These are phyloP conservation scores for Stephania cephalantha DNA, from an alignment of 164 flowering plant species.

Conservation along the genomic window DNA sequence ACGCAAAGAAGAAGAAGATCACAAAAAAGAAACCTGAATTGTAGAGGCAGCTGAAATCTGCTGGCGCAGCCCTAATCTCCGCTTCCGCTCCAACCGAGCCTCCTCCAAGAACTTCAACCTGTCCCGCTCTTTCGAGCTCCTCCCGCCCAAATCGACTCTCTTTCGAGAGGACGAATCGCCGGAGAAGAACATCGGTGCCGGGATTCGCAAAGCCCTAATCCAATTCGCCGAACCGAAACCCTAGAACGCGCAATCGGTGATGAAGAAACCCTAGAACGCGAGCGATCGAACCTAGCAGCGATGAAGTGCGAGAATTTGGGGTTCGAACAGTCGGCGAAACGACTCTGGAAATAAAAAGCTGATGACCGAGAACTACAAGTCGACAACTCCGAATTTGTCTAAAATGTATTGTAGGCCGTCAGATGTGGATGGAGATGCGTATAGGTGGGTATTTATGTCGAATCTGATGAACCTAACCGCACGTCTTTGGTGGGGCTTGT, in stretches of 20 bases:
- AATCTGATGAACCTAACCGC: too few relatives aligned
- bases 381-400: too few relatives aligned
- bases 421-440: too few relatives aligned
- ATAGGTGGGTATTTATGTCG: too few relatives aligned
- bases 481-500: too few relatives aligned
- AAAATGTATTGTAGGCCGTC: too few relatives aligned
- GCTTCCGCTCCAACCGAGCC: slow-evolving; percentile 67
- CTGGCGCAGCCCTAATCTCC: slow-evolving; percentile 46
- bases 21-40: slow-evolving; percentile 57
- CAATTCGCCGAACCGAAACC: not conserved
- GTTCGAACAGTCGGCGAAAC: too few relatives aligned
- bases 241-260: not conserved
- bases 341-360: too few relatives aligned
- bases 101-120: slow-evolving; percentile 86
- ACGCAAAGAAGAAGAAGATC: too few relatives aligned
- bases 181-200: slow-evolving; percentile 51
- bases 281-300: not conserved
- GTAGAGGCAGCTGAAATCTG: slow-evolving; percentile 67
- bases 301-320: not conserved
- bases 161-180: slow-evolving; percentile 83
- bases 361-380: too few relatives aligned
- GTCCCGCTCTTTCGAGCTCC: slow-evolving; percentile 89
- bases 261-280: not conserved
- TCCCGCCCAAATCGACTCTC: slow-evolving; percentile 92
- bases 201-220: not conserved